A percentile compares a stretch with the other conserved stretches of the same genome.
These are phyloP conservation scores for Thalassiosira exigua DNA, from an alignment of 352 stramenopile genomes.

Conservation along the genomic window DNA sequence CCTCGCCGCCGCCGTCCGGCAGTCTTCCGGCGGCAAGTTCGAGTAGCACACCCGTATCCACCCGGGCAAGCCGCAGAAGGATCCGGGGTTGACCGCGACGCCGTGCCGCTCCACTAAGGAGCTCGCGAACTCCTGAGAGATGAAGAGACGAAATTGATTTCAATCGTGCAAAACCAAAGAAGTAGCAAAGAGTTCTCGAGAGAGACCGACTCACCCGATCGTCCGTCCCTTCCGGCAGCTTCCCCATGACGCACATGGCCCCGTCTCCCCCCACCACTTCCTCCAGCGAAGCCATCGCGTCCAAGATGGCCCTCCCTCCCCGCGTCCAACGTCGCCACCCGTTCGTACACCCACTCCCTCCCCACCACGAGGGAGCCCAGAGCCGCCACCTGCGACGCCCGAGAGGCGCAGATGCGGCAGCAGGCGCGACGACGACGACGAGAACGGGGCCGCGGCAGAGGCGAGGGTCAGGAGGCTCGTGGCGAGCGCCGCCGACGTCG, in stretches of 20 bases:
- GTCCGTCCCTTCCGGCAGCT: constrained; percentile 62
- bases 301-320: constrained; percentile 62
- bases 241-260: constrained; percentile 79
- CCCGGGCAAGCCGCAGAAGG: constrained; percentile 79
- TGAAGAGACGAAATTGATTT: no score
- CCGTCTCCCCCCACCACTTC: constrained; percentile 70
- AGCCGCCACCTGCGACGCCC: constrained; percentile 85
- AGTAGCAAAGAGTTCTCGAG: constrained; percentile 6
- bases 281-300: constrained; percentile 62
- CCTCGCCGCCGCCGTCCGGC: constrained; percentile 64
- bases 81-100: constrained; percentile 80
- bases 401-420: constrained; percentile 85
- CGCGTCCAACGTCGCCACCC: constrained; percentile 67
- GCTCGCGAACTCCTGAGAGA: constrained; percentile 68
- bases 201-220: constrained; percentile 48
- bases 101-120: constrained; percentile 70
- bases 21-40: constrained; percentile 72
- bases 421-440: no score
- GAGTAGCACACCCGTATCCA: constrained; percentile 85
- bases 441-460: no score
- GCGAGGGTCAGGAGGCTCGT: no score
- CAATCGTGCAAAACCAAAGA: neutral
- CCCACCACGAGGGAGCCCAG: constrained; percentile 77
- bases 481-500: no score
- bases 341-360: constrained; percentile 63